phyloP scores from a whole-genome alignment of 2,329 filamentous ascomycete species.

The Monosporascus ibericus region DNA sequence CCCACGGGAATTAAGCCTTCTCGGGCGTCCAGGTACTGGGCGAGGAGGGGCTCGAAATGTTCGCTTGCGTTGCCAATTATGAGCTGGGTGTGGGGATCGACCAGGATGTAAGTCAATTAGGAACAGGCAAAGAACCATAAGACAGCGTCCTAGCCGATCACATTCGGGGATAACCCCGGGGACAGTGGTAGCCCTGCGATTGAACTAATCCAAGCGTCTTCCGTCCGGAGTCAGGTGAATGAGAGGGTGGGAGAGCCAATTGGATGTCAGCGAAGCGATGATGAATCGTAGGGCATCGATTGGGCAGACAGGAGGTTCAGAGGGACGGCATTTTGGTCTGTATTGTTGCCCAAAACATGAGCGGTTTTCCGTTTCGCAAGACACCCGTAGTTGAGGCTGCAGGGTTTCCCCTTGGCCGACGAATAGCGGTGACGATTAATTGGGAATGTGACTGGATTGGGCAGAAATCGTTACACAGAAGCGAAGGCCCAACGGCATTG shows the following conservation, averaged over 20 bases:
- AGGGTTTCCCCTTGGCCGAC: slow-evolving; percentile 19
- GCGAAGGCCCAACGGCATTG: slow-evolving; percentile 19
- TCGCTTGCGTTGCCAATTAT: slow-evolving; percentile 7
- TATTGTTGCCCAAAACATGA: slow-evolving; percentile 16
- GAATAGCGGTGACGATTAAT: slow-evolving; percentile 23
- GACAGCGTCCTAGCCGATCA: neutral
- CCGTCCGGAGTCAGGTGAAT: slow-evolving; percentile 8
- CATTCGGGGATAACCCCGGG: neutral
- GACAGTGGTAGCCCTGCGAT: neutral
- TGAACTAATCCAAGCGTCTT: slow-evolving; percentile 1
- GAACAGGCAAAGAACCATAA: neutral
- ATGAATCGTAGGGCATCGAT: slow-evolving; percentile 18
- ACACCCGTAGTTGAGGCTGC: slow-evolving; percentile 10
- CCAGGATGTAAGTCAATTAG: slow-evolving; percentile 7
- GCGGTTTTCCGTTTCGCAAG: neutral
- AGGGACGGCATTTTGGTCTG: slow-evolving; percentile 6
- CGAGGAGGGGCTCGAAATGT: slow-evolving; percentile 10
- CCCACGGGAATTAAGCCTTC: slow-evolving; percentile 4
- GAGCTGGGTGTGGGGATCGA: slow-evolving; percentile 15
- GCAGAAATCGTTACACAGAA: slow-evolving; percentile 19
- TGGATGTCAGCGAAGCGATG: slow-evolving; percentile 12
- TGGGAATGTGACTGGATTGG: slow-evolving; percentile 23
- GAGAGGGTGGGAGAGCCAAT: slow-evolving; percentile 5
- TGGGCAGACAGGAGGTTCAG: slow-evolving; percentile 14
- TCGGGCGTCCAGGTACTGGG: slow-evolving; percentile 16